Evolutionary conservation across 202 grass and related monocot genomes (phyloP).

Genomic region (Hordeum pubiflorum): DNA sequence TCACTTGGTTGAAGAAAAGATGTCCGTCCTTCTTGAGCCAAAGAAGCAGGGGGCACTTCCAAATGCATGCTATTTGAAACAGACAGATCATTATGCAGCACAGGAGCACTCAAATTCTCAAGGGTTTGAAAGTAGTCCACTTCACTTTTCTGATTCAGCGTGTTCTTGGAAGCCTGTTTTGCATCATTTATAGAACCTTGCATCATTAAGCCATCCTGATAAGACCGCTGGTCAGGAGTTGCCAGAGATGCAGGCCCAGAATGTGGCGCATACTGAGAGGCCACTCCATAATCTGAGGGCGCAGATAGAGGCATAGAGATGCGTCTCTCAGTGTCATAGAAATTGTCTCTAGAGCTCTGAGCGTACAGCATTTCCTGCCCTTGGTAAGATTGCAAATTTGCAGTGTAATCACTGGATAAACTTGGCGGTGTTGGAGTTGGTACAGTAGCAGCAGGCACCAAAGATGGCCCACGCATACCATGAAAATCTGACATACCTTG

Average conservation of each 20-base stretch:
- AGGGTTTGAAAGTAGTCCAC: slow-evolving; percentile 46
- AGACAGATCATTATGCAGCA: slow-evolving; percentile 22
- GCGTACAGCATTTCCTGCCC: slow-evolving; percentile 34
- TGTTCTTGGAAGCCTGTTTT: slow-evolving; percentile 25
- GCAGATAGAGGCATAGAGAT: slow-evolving; percentile 53
- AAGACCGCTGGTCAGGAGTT: slow-evolving; percentile 38
- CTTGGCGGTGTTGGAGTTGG: slow-evolving; percentile 15
- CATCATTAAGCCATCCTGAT: slow-evolving; percentile 32
- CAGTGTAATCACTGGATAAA: slow-evolving; percentile 37
- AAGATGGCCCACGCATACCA: slow-evolving; percentile 21
- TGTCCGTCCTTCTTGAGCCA: slow-evolving; percentile 45
- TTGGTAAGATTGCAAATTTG: slow-evolving; percentile 42
- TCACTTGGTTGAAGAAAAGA: slow-evolving; percentile 55
- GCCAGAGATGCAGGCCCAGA: slow-evolving; percentile 38
- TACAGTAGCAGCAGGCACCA: slow-evolving; percentile 12
- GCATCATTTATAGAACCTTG: slow-evolving; percentile 26
- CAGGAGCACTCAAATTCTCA: slow-evolving; percentile 33
- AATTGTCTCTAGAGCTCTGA: slow-evolving; percentile 33
- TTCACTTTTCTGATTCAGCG: slow-evolving; percentile 34
- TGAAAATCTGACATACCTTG: slow-evolving; percentile 36
- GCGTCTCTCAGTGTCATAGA: slow-evolving; percentile 37
- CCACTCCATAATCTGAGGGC: slow-evolving; percentile 55
- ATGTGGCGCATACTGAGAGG: slow-evolving; percentile 45
- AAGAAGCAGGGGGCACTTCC: slow-evolving; percentile 27
- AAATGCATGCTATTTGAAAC: slow-evolving; percentile 36